A percentile compares a stretch with the other conserved stretches of the same genome.
Evolutionary conservation across 129 eudicot species (phyloP).

Genomic region (Helianthus tuberosus): DNA sequence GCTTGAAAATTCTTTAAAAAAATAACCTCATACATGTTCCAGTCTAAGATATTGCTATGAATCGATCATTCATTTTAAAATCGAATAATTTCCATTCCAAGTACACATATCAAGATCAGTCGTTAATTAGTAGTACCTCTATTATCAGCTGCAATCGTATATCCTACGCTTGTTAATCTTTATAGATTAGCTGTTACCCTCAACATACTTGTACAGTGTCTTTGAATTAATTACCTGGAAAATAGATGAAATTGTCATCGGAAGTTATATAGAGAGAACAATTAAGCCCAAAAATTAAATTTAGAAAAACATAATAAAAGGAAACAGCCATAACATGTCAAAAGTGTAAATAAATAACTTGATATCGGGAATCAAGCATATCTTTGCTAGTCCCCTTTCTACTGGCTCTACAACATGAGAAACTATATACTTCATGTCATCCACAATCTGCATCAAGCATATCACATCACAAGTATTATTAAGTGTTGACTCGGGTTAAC

Average conservation of each 20-base stretch:
- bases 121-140: conserved; percentile 36
- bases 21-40: too few species aligned
- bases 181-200: conserved; percentile 15
- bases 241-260: neutral
- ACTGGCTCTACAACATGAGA: too few species aligned
- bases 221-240: conserved; percentile 16
- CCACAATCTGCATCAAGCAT: too few species aligned
- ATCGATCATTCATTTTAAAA: conserved; percentile 9
- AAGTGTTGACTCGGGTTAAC: too few species aligned
- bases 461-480: too few species aligned
- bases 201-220: conserved; percentile 9
- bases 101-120: conserved; percentile 30
- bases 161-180: conserved; percentile 8
- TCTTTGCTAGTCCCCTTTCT: too few species aligned
- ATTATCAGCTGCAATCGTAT: conserved; percentile 26
- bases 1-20: too few species aligned
- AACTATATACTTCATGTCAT: too few species aligned
- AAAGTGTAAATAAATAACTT: neutral
- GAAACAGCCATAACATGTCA: neutral
- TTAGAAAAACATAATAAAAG: neutral
- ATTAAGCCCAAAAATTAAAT: too few species aligned
- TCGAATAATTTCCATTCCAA: neutral
- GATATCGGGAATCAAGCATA: too few species aligned
- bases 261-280: neutral
- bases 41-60: conserved; percentile 8